Percentiles rank a stretch among this genome's conserved stretches.
These are phyloP conservation scores for Lactarius trivialis DNA, from an alignment of 768 basidiomycete genomes.

Conservation along the genomic window DNA sequence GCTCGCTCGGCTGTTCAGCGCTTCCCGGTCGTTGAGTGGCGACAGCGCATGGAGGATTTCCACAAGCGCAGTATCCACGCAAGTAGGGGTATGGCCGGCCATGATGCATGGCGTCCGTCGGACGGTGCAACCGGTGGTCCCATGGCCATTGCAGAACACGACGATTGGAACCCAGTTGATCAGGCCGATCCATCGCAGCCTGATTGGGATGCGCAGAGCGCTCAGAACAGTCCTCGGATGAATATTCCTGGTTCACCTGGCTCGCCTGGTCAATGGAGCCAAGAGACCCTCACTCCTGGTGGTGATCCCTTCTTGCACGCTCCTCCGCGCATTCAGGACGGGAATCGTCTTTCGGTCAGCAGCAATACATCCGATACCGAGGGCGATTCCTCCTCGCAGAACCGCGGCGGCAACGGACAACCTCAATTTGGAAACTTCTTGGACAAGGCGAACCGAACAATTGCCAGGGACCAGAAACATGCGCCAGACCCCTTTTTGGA, in stretches of 20 bases:
- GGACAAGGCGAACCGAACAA: slow-evolving; percentile 76
- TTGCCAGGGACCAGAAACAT: slow-evolving; percentile 71
- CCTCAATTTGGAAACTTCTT: slow-evolving; percentile 69
- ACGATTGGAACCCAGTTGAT: slow-evolving; percentile 73
- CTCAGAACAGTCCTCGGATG: slow-evolving; percentile 35
- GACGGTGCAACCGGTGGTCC: slow-evolving; percentile 49
- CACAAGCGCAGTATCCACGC: slow-evolving; percentile 74
- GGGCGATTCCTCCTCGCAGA: slow-evolving; percentile 48
- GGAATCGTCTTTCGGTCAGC: slow-evolving; percentile 32
- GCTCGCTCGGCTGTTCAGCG: slow-evolving; percentile 92
- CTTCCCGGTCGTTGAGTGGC: slow-evolving; percentile 98
- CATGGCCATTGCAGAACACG: slow-evolving; percentile 52
- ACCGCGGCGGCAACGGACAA: slow-evolving; percentile 31
- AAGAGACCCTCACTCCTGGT: slow-evolving; percentile 45
- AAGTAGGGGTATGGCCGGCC: slow-evolving; percentile 62
- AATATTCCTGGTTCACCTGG: slow-evolving; percentile 46
- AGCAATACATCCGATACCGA: slow-evolving; percentile 52
- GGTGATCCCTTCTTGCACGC: slow-evolving; percentile 37
- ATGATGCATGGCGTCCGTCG: slow-evolving; percentile 71
- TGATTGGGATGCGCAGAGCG: slow-evolving; percentile 67
- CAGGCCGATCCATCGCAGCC: slow-evolving; percentile 63
- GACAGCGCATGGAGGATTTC: slow-evolving; percentile 92
- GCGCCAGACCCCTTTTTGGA: slow-evolving; percentile 87
- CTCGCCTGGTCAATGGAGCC: slow-evolving; percentile 62
- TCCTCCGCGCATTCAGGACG: slow-evolving; percentile 30